phyloP scores from a whole-genome alignment of 768 basidiomycete genomes.

The Naganishia antarctica region DNA sequence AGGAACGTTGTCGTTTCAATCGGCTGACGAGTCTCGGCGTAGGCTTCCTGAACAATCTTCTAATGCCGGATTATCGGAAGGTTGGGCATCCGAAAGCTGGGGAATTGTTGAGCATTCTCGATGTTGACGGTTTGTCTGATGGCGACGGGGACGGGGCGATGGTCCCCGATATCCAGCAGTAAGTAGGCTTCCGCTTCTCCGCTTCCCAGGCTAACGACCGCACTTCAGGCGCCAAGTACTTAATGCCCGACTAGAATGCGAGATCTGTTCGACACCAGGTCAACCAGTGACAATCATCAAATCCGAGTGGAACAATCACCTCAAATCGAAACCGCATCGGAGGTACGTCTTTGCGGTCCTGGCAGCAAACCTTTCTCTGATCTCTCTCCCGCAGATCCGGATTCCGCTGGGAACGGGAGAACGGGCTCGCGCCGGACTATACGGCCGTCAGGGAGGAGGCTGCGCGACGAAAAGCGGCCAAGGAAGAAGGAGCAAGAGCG shows the following conservation, averaged over 20 bases:
- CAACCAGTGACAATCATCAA: constrained; percentile 30
- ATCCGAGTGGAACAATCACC: constrained; percentile 28
- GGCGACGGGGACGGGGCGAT: background rate
- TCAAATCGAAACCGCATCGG: constrained; percentile 27
- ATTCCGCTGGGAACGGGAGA: background rate
- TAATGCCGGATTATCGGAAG: constrained; percentile 57
- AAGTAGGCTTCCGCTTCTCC: background rate
- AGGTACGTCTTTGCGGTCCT: constrained; percentile 8
- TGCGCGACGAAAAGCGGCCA: background rate
- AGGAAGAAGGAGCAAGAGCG: background rate
- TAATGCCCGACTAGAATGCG: constrained; percentile 36
- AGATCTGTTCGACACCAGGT: constrained; percentile 32
- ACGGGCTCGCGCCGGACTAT: background rate
- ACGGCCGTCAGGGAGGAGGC: constrained; percentile 5
- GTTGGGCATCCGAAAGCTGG: constrained; percentile 35
- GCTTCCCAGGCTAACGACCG: background rate
- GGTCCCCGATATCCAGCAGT: constrained; percentile 40
- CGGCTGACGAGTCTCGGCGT: too few relatives aligned
- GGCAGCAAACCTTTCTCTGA: background rate
- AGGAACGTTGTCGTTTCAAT: too few relatives aligned
- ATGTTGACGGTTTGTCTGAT: background rate
- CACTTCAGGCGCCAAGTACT: constrained; percentile 36
- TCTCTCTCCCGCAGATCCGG: background rate
- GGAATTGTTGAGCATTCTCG: constrained; percentile 27
- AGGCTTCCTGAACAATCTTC: constrained; percentile 59